A percentile compares a stretch with the other conserved stretches of the same genome.
phyloP scores from a whole-genome alignment of 2,329 filamentous ascomycete species.

The Neonectria hederae region DNA sequence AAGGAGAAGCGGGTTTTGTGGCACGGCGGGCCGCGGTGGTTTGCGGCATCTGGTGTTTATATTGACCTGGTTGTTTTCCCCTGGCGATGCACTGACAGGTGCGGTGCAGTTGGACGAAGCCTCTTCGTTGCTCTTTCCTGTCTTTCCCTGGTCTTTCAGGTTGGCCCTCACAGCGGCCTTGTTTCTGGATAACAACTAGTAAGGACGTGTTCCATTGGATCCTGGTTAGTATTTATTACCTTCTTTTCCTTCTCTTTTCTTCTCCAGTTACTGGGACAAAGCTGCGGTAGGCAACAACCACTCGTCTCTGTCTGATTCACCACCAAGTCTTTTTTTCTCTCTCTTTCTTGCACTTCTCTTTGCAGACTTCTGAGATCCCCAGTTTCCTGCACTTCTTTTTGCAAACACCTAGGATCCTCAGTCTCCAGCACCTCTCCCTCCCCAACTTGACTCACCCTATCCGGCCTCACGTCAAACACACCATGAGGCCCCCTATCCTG shows the following conservation, averaged over 20 bases:
- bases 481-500: conserved; percentile 33
- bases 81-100: background rate
- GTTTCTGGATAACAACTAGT: conserved; percentile 21
- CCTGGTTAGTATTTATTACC: background rate
- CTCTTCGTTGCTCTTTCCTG: background rate
- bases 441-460: background rate
- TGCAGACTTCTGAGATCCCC: background rate
- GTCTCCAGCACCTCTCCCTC: background rate
- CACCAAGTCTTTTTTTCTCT: background rate
- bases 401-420: background rate
- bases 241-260: background rate
- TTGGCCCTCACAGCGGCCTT: conserved; percentile 15
- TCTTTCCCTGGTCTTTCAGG: background rate
- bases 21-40: background rate
- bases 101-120: background rate
- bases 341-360: background rate
- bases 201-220: background rate
- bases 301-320: background rate
- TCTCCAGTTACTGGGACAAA: background rate
- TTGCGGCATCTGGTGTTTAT: background rate
- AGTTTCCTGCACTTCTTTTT: background rate
- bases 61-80: background rate
- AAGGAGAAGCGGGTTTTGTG: conserved; percentile 1
- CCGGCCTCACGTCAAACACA: background rate
- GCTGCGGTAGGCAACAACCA: background rate